Percentiles rank a stretch among this genome's conserved stretches.
These are phyloP conservation scores for Gossypium gossypioides DNA, from an alignment of 441 rosid species.

Conservation along the genomic window DNA sequence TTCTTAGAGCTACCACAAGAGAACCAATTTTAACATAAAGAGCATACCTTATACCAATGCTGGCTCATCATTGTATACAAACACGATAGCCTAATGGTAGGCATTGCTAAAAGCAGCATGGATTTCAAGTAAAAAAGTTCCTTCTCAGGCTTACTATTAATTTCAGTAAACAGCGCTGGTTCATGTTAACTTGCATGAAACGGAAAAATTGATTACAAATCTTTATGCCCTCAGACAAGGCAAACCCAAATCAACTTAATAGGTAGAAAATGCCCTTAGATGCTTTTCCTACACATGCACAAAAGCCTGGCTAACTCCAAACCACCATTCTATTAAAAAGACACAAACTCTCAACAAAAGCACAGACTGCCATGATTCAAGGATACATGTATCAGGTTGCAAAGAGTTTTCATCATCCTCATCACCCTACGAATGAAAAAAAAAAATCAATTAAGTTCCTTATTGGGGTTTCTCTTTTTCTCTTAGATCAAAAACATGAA, in stretches of 20 bases:
- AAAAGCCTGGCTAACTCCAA: neutral
- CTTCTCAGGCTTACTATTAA: neutral
- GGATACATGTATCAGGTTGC: slow-evolving; percentile 68
- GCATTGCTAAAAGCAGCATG: neutral
- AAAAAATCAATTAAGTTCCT: neutral
- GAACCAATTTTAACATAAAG: slow-evolving; percentile 2
- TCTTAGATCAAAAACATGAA: neutral
- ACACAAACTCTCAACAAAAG: neutral
- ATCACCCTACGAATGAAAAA: slow-evolving; percentile 35
- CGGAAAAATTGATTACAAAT: neutral
- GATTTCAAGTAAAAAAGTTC: neutral
- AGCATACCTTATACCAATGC: neutral
- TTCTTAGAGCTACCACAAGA: neutral
- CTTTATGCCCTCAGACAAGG: neutral
- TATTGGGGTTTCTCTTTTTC: neutral
- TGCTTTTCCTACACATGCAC: neutral
- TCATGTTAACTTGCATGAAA: neutral
- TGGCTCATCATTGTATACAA: neutral
- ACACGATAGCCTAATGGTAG: neutral
- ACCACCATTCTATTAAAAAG: neutral
- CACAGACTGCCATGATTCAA: slow-evolving; percentile 12
- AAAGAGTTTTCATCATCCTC: slow-evolving; percentile 49
- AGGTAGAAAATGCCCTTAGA: neutral
- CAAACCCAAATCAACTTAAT: neutral
- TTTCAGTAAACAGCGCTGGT: neutral